Evolutionary conservation across 306 rosid species (phyloP), one percentile per base, ranked within the genome.

Genomic region (Cyclanthera cordifolia): DNA sequence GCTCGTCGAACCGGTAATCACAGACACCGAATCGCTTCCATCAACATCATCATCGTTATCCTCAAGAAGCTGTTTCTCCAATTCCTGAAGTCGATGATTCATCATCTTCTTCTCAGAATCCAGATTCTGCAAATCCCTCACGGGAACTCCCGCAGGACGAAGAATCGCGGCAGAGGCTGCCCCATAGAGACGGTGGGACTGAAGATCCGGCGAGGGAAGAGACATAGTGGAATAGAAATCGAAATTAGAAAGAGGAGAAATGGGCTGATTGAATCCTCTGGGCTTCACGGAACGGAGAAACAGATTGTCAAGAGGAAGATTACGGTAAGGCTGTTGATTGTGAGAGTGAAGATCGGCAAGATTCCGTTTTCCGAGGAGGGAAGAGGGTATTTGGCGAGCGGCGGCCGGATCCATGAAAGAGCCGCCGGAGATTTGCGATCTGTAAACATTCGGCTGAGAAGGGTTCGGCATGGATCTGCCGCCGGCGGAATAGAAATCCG

Each of bases 51-150:
- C 93, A 0, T 93, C 96, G 76, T 76, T 83, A 21, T 93, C 96
- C 43, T 89, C 94, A 6, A 90, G 77, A 45, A 93, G 93, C 79
- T 90, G 84, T 16, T 93, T 93, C 67, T 87, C 99, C 69, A 93
- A 70, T 71, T 90, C 96, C 70, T 61, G 90, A 28, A 93, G 84
- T 28, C 81, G 74, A 53, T 83, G 72, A 68, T 88, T 80, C 70
- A 87, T 76, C 53, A 64, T 77, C 73, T 84, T 87, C 76, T 84
- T 84, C 49, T 86, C 87, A 0, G 89, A 41, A 7, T n/a, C 64
- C 70, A 75, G 72, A 64, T 73, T 80, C 72, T 71, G 85, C 12
- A 23, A 66, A 67, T 49, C 71, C 9, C 28, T 30, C 50, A 54
- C 21, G 25, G 84, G 78, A 8, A 69, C 8, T 17, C 53, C 8